Evolutionary conservation across 2,329 filamentous ascomycete genomes (phyloP), one percentile per base, ranked within the genome.

Genomic region (Neurospora sp.): DNA sequence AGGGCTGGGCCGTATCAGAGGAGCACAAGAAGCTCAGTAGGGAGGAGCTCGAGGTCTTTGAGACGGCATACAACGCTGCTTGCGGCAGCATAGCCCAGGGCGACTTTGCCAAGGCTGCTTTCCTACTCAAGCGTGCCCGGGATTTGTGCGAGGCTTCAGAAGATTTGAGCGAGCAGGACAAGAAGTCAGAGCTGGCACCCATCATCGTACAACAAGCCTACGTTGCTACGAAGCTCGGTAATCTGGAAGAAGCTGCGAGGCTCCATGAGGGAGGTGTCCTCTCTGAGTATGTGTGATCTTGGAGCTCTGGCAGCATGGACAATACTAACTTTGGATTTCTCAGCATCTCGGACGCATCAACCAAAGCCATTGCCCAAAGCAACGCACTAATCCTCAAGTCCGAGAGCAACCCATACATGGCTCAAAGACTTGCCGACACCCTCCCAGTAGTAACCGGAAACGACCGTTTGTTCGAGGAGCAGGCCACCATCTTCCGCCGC

Each of bases 21-120:
- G 83, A 83, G 73, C 86, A 87, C 78, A 87, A 86, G 76, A 83
- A 87, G 76, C 82, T 85, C 8, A 80, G 81, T 6, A 82, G 85
- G 70, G 87, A 89, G 71, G 88, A 92, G 74, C 80, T 91, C 36
- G 91, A 93, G 72, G 87, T 89, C 1, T 96, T 96, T 74, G 92
- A 96, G 81, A 89, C 91, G 36, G 89, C 91, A 11, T 96, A 92
- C 81, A 96, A 96, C 78, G 86, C 88, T 33, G 92, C 91, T 8
- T 95, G 92, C 78, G 85, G 85, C 23, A 88, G 87, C 77, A 89
- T 96, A 75, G 90, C 91, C 15, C 84, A 87, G 66, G 90, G 88
- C 8, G 89, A 92, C 74, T 82, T 92, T 43, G 84, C 81, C 4
- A 86, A 88, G 73, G 92, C 88, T 1, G 84, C 88, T 28, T 82